phyloP scores from a whole-genome alignment of 345 rosid species.

The Moringa oleifera region DNA sequence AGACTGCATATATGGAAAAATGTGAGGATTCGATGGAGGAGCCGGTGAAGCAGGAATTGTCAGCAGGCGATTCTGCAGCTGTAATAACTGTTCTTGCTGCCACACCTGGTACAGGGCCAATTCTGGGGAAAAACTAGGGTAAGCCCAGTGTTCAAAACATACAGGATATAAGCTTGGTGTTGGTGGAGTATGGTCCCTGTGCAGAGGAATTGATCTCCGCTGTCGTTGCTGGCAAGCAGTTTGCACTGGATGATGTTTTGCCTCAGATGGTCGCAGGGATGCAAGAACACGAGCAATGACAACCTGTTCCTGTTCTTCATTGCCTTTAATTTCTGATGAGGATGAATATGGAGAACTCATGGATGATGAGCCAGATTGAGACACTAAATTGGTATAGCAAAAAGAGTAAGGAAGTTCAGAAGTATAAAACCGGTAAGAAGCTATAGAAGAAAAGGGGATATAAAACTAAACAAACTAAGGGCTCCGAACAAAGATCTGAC shows the following conservation, averaged over 20 bases:
- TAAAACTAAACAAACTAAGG: too few relatives aligned
- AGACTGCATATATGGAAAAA: slow-evolving; percentile 40
- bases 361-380: slow-evolving; percentile 29
- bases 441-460: slow-evolving; percentile 5
- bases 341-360: slow-evolving; percentile 25
- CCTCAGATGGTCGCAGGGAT: slow-evolving; percentile 29
- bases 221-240: slow-evolving; percentile 17
- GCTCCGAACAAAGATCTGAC: too few relatives aligned
- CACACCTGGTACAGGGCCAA: slow-evolving; percentile 43
- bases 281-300: slow-evolving; percentile 41
- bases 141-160: slow-evolving; percentile 37
- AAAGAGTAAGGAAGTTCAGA: slow-evolving; percentile 11
- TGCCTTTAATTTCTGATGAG: slow-evolving; percentile 25
- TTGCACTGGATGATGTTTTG: slow-evolving; percentile 18
- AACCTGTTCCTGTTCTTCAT: slow-evolving; percentile 47
- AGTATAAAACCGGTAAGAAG: background rate
- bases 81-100: slow-evolving; percentile 51
- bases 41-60: slow-evolving; percentile 32
- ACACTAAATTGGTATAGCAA: slow-evolving; percentile 24
- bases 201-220: slow-evolving; percentile 29
- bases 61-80: slow-evolving; percentile 37
- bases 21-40: slow-evolving; percentile 33
- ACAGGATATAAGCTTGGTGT: slow-evolving; percentile 19
- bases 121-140: slow-evolving; percentile 34
- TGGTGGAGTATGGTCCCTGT: slow-evolving; percentile 27